These are phyloP conservation scores for Tilletia indica DNA, from an alignment of 1,284 basidiomycete genomes.

Conservation along the genomic window DNA sequence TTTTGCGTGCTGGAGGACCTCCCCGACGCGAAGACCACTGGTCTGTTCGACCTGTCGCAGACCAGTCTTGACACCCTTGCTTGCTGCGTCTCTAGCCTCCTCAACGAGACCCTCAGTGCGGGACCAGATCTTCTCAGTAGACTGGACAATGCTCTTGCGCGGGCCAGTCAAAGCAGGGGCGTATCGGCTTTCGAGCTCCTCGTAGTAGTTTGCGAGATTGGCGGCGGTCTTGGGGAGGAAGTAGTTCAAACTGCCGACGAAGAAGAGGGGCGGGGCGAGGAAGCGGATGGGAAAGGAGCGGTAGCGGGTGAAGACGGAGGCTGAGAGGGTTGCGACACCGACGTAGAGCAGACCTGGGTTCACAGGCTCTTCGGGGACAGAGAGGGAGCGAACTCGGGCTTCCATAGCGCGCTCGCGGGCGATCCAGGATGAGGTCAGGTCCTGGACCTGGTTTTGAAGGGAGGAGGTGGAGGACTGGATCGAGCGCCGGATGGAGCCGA, in stretches of 20 bases:
- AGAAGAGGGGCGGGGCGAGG: slow-evolving; percentile 45
- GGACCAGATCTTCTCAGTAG: slow-evolving; percentile 18
- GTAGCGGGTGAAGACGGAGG: slow-evolving; percentile 78
- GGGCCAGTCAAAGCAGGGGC: slow-evolving; percentile 34
- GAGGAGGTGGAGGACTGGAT: slow-evolving; percentile 31
- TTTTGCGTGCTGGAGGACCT: slow-evolving; percentile 25
- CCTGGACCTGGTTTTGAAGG: slow-evolving; percentile 27
- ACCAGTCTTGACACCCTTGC: slow-evolving; percentile 29
- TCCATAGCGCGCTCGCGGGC: slow-evolving; percentile 45
- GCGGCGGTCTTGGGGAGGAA: slow-evolving; percentile 51
- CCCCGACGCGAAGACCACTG: slow-evolving; percentile 41
- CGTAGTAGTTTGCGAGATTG: slow-evolving; percentile 47
- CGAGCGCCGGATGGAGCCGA: slow-evolving; percentile 35
- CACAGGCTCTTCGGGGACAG: slow-evolving; percentile 74
- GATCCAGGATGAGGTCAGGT: slow-evolving; percentile 43
- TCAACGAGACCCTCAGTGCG: slow-evolving; percentile 29
- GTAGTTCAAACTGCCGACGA: slow-evolving; percentile 46
- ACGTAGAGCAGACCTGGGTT: slow-evolving; percentile 71
- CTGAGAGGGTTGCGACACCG: slow-evolving; percentile 79
- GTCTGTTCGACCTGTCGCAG: slow-evolving; percentile 39
- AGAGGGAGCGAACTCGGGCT: slow-evolving; percentile 58
- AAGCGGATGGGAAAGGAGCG: slow-evolving; percentile 60
- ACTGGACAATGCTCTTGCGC: slow-evolving; percentile 24
- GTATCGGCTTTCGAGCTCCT: slow-evolving; percentile 33
- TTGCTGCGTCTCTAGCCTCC: slow-evolving; percentile 28